phyloP scores from a whole-genome alignment of 257 asterid genomes.

The Apocynum venetum region DNA sequence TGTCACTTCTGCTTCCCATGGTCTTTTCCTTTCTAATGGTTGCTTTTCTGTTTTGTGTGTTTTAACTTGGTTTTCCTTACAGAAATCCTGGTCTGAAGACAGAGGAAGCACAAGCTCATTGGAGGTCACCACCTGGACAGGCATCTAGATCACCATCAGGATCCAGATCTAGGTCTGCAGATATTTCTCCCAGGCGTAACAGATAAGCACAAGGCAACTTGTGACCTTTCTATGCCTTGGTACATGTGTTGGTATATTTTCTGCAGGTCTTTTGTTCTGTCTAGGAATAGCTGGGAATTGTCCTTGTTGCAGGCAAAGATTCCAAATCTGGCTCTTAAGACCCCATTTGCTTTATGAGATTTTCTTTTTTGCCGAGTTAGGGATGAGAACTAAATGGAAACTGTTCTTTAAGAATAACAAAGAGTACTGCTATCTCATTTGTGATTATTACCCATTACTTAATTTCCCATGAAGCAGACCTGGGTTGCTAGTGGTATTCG shows the following conservation, averaged over 20 bases:
- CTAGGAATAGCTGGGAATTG: background rate
- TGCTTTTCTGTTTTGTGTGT: background rate
- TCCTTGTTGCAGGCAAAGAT: background rate
- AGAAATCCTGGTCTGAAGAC: constrained; percentile 21
- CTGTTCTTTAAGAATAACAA: background rate
- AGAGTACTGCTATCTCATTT: background rate
- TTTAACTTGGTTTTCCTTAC: background rate
- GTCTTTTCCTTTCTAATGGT: background rate
- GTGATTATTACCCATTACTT: too few relatives aligned
- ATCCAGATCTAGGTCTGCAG: constrained; percentile 33
- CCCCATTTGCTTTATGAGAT: background rate
- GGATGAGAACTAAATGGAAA: background rate
- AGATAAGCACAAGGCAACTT: background rate
- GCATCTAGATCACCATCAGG: constrained; percentile 35
- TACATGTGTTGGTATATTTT: background rate
- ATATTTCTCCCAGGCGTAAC: constrained; percentile 23
- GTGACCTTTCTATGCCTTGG: background rate
- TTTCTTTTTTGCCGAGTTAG: background rate
- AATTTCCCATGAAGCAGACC: too few relatives aligned
- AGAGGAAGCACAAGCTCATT: constrained; percentile 19
- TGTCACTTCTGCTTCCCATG: background rate
- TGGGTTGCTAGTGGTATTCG: too few relatives aligned
- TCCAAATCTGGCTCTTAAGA: background rate
- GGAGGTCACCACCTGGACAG: constrained; percentile 28
- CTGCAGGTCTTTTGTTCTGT: background rate